A percentile compares a stretch with the other conserved stretches of the same genome.
Conservation (phyloP, 805 yeast species). For the Starmerella khaoyaiensis region DNA sequence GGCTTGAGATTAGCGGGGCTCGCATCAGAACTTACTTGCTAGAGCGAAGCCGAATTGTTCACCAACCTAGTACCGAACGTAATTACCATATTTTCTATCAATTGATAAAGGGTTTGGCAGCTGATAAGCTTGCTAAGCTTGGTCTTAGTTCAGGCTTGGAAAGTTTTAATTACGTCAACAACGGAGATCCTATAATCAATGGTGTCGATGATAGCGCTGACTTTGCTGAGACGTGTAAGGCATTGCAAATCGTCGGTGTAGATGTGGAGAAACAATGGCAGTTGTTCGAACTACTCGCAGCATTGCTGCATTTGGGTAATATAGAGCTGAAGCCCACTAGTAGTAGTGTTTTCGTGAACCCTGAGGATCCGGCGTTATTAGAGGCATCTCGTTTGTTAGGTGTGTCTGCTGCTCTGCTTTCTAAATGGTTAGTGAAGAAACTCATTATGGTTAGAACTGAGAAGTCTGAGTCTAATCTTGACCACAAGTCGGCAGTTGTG, state of each 20-base stretch:
- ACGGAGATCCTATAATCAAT: conserved; percentile 54
- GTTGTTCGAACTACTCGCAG: conserved; percentile 72
- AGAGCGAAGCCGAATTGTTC: conserved; percentile 88
- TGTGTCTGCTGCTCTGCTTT: conserved; percentile 55
- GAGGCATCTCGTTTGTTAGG: conserved; percentile 79
- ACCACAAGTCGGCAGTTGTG: conserved; percentile 70
- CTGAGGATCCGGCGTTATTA: conserved; percentile 76
- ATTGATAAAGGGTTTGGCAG: conserved; percentile 53
- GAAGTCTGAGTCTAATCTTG: conserved; percentile 73
- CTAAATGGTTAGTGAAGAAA: conserved; percentile 86
- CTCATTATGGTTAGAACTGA: conserved; percentile 89
- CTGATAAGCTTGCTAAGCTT: conserved; percentile 42
- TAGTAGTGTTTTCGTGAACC: conserved; percentile 63
- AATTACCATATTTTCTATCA: conserved; percentile 94
- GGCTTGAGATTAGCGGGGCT: conserved; percentile 81
- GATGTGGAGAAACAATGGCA: conserved; percentile 42
- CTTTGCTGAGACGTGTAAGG: conserved; percentile 59
- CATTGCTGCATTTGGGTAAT: conserved; percentile 84
- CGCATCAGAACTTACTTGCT: conserved; percentile 81
- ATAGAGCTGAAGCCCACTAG: conserved; percentile 75
- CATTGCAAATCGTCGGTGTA: conserved; percentile 71
- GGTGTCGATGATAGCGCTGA: conserved; percentile 78
- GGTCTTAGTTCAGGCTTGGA: conserved; percentile 46
- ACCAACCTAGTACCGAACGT: conserved; percentile 82
- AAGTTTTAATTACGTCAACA: conserved; percentile 72